Evolutionary conservation across 495 filamentous ascomycete genomes (phyloP).

Genomic region (Durotheca rogersii): DNA sequence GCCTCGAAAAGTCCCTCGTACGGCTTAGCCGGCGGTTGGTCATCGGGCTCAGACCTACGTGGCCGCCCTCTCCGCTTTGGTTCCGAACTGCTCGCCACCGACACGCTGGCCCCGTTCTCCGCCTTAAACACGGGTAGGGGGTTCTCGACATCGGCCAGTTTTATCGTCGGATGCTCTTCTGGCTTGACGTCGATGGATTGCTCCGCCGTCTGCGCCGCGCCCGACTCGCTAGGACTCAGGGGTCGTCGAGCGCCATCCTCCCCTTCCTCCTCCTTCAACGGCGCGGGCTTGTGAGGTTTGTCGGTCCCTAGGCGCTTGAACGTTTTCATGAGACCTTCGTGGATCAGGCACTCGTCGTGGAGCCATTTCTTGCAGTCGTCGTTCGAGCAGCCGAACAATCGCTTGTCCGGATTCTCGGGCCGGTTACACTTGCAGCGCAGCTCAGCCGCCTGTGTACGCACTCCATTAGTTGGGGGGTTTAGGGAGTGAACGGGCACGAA

Average conservation of each 20-base stretch:
- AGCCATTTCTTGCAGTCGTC: constrained; percentile 62
- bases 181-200: constrained; percentile 53
- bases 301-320: constrained; percentile 49
- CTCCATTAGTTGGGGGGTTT: too few relatives aligned
- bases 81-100: constrained; percentile 8
- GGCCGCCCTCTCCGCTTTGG: constrained; percentile 35
- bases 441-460: constrained; percentile 52
- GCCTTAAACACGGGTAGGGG: constrained; percentile 14
- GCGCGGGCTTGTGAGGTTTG: constrained; percentile 41
- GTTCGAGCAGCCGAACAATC: constrained; percentile 58
- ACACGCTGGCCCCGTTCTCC: constrained; percentile 14
- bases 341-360: constrained; percentile 61
- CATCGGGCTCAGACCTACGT: constrained; percentile 33
- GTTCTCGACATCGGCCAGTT: constrained; percentile 24
- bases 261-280: constrained; percentile 40
- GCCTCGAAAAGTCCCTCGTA: constrained; percentile 49
- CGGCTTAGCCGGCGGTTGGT: constrained; percentile 38
- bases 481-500: too few relatives aligned
- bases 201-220: constrained; percentile 40
- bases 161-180: constrained; percentile 31
- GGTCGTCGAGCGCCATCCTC: constrained; percentile 42
- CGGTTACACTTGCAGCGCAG: constrained; percentile 61
- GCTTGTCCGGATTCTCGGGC: constrained; percentile 63
- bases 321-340: constrained; percentile 49
- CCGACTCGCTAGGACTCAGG: constrained; percentile 46